Percentiles rank a stretch among this genome's conserved stretches.
phyloP scores from a whole-genome alignment of 306 rosid genomes.

The Vigna nakashimae region DNA sequence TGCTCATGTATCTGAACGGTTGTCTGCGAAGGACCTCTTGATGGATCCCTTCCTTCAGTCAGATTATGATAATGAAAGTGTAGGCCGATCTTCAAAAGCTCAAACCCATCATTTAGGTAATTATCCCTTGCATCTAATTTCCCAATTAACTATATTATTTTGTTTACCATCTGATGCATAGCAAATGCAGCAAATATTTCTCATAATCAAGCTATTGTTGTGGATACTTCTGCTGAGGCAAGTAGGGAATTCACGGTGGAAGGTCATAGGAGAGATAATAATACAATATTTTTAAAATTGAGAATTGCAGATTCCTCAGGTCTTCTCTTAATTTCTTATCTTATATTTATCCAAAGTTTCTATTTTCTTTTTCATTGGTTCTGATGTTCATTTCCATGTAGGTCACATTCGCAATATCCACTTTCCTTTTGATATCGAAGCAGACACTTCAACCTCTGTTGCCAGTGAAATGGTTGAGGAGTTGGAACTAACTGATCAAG shows the following conservation, averaged over 20 bases:
- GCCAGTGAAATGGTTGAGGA: conserved; percentile 99
- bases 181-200: conserved; percentile 55
- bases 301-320: conserved; percentile 87
- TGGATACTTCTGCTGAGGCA: conserved; percentile 52
- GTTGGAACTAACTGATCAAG: conserved; percentile 91
- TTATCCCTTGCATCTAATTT: conserved; percentile 22
- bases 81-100: conserved; percentile 53
- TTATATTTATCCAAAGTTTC: not conserved
- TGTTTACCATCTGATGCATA: conserved; percentile 45
- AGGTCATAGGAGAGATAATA: conserved; percentile 80
- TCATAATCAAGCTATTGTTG: conserved; percentile 40
- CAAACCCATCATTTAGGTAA: conserved; percentile 54
- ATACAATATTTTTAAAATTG: conserved; percentile 84
- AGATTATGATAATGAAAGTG: conserved; percentile 60
- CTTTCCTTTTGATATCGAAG: conserved; percentile 89
- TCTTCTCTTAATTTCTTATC: conserved; percentile 33
- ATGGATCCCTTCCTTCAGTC: conserved; percentile 84
- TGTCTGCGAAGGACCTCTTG: conserved; percentile 87
- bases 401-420: conserved; percentile 90
- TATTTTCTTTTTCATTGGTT: conserved; percentile 26
- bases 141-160: conserved; percentile 29
- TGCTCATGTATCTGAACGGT: conserved; percentile 74
- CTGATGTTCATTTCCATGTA: conserved; percentile 44
- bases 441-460: conserved; percentile 85
- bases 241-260: conserved; percentile 78